phyloP scores from a whole-genome alignment of 176 grass and related monocot species.

The Aegilops umbellulata region DNA sequence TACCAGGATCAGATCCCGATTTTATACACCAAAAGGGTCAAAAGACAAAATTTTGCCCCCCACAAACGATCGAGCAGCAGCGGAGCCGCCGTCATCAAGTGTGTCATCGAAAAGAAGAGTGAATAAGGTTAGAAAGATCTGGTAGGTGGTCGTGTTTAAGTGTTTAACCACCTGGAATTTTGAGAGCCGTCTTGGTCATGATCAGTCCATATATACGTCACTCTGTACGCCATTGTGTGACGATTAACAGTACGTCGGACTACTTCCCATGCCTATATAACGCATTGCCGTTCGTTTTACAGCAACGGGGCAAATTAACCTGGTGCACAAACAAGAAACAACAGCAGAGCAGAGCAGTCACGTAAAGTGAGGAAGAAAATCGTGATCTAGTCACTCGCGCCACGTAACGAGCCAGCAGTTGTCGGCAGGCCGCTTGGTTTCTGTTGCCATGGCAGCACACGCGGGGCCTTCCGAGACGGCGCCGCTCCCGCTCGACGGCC shows the following conservation, averaged over 20 bases:
- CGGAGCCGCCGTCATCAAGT: neutral
- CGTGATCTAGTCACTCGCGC: too few species aligned
- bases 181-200: neutral
- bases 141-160: too few species aligned
- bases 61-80: neutral
- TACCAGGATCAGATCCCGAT: too few species aligned
- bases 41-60: too few species aligned
- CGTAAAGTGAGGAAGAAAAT: too few species aligned
- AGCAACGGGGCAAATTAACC: neutral
- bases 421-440: too few species aligned
- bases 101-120: neutral
- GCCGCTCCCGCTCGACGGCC: slow-evolving; percentile 49
- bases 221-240: neutral
- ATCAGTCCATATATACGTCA: neutral
- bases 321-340: neutral
- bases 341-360: neutral
- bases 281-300: neutral
- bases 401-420: too few species aligned
- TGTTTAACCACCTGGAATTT: too few species aligned
- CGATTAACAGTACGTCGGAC: neutral
- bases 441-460: neutral
- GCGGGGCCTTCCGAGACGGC: neutral
- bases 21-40: too few species aligned
- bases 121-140: too few species aligned
- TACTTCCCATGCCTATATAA: neutral